phyloP scores from a whole-genome alignment of 1,284 basidiomycete species.

The Lentinus polychrous region DNA sequence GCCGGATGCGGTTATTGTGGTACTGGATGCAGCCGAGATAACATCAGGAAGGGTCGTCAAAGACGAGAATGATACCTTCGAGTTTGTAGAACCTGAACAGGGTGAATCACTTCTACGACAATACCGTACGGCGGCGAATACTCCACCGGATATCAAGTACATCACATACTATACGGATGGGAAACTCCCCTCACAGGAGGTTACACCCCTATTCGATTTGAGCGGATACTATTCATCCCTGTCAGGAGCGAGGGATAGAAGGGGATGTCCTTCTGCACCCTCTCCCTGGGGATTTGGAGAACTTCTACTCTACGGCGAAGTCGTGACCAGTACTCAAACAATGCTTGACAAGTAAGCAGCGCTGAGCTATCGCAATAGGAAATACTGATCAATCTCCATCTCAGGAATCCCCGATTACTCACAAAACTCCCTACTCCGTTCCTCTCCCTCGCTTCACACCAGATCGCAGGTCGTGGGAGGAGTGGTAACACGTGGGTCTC shows the following conservation, averaged over 20 bases:
- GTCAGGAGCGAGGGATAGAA: slow-evolving; percentile 13
- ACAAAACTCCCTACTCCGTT: slow-evolving; percentile 67
- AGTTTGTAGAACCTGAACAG: slow-evolving; percentile 40
- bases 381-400: background rate
- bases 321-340: slow-evolving; percentile 92
- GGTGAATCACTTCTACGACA: slow-evolving; percentile 29
- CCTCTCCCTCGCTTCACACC: slow-evolving; percentile 81
- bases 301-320: slow-evolving; percentile 79
- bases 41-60: slow-evolving; percentile 31
- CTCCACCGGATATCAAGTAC: slow-evolving; percentile 31
- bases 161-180: slow-evolving; percentile 31
- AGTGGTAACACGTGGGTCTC: slow-evolving; percentile 93
- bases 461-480: slow-evolving; percentile 85
- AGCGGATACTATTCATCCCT: slow-evolving; percentile 38
- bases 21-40: slow-evolving; percentile 31
- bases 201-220: slow-evolving; percentile 55
- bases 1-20: slow-evolving; percentile 28
- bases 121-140: slow-evolving; percentile 19
- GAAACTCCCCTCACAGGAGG: slow-evolving; percentile 31
- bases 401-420: slow-evolving; percentile 75
- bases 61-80: slow-evolving; percentile 63
- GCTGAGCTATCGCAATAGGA: background rate
- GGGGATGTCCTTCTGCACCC: slow-evolving; percentile 3
- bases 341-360: slow-evolving; percentile 80
- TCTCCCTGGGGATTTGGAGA: slow-evolving; percentile 63